Evolutionary conservation across 305 asterid genomes (phyloP), one percentile per base, ranked within the genome.

Genomic region (Solanum hybrid): DNA sequence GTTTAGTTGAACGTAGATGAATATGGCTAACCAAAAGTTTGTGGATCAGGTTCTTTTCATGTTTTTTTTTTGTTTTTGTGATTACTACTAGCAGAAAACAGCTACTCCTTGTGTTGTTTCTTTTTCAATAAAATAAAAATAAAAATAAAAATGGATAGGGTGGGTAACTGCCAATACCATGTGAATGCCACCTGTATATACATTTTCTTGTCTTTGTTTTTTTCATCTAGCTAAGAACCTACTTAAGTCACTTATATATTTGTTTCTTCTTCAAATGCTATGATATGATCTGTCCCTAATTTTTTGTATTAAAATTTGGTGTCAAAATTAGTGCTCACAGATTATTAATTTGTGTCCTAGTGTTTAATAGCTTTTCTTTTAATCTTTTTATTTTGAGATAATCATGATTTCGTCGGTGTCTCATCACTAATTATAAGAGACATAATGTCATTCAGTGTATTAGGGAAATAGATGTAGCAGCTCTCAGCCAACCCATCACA

Each of bases 41-140:
- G 91, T 91, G 92, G 95, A 92, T 94, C 90, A 92, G 95, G 91
- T 94, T 94, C 24, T 87, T 91, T 24, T 90, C 35, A 7, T n/a
- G 42, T 57, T 86, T 84, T 83, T 39, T 57, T 71, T 46, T 57
- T 79, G 7, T 20, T 39, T 11, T 22, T 6, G 18, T 74, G 85
- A 40, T 87, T 40, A 74, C 73, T 18, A 87, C 31, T 74, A 85
- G 88, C 29, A 31, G 88, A 51, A 84, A 84, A 31, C 75, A 84
- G 76, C 46, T 39, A 18, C 14, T 39, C 73, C 67, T 74, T 86
- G 86, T 20, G 85, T 84, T 89, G 90, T 91, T 90, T 88, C 90
- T 86, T 29, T 84, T 84, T 84, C 75, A 92, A 91, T 93, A 39
- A 89, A 89, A 80, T 73, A 6, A 40, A 87, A 81, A 88, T 75